These are phyloP conservation scores for Xerocomus amazonicus DNA, from an alignment of 1,284 basidiomycete species.

Conservation along the genomic window DNA sequence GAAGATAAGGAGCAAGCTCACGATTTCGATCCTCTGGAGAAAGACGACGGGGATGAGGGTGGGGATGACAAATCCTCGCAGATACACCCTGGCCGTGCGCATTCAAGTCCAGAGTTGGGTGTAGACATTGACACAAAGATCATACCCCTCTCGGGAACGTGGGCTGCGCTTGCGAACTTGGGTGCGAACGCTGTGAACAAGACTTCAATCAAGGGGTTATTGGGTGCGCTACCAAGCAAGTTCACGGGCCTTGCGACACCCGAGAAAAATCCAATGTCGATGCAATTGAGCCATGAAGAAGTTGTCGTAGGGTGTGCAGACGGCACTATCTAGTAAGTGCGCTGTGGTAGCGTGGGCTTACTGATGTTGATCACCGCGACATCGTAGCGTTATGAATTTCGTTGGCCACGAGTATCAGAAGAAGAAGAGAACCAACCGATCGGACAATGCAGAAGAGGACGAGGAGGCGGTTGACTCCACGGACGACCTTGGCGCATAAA, in stretches of 20 bases:
- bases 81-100: conserved; percentile 13
- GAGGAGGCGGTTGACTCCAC: conserved; percentile 10
- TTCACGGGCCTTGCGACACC: conserved; percentile 73
- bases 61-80: conserved; percentile 10
- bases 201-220: conserved; percentile 50
- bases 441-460: conserved; percentile 11
- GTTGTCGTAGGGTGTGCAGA: conserved; percentile 84
- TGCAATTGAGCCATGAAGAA: conserved; percentile 82
- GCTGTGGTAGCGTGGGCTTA: background rate
- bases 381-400: conserved; percentile 53
- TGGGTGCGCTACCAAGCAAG: conserved; percentile 57
- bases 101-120: conserved; percentile 23
- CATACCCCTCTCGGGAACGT: conserved; percentile 60
- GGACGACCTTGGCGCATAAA: conserved; percentile 17
- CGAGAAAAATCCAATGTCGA: conserved; percentile 86
- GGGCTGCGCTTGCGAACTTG: conserved; percentile 54
- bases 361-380: conserved; percentile 8
- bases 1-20: conserved; percentile 46
- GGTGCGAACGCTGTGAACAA: conserved; percentile 36
- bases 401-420: conserved; percentile 49
- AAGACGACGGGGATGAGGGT: conserved; percentile 6
- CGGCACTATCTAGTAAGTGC: conserved; percentile 80
- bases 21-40: conserved; percentile 22
- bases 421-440: conserved; percentile 12
- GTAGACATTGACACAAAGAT: conserved; percentile 64